Percentiles rank a stretch among this genome's conserved stretches.
These are phyloP conservation scores for Naganishia friedmannii DNA, from an alignment of 768 basidiomycete species.

Conservation along the genomic window DNA sequence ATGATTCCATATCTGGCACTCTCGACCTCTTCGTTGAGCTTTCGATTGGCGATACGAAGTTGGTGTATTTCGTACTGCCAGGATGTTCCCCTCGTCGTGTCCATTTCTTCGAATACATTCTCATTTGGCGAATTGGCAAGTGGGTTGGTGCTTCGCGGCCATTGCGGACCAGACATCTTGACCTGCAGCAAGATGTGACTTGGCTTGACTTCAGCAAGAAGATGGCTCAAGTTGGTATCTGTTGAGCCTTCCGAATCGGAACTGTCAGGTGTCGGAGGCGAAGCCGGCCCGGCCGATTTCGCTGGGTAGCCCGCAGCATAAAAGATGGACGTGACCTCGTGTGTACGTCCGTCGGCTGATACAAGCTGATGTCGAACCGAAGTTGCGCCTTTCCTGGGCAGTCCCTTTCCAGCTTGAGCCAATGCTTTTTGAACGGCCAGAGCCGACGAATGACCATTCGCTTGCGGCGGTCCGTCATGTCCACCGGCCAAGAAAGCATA, in stretches of 20 bases:
- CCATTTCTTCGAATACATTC: slow-evolving; percentile 73
- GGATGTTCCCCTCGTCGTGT: slow-evolving; percentile 65
- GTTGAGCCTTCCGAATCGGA: slow-evolving; percentile 31
- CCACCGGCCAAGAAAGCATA: slow-evolving; percentile 47
- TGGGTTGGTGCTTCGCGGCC: slow-evolving; percentile 34
- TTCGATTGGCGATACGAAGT: slow-evolving; percentile 67
- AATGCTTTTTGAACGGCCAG: slow-evolving; percentile 42
- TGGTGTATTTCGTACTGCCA: slow-evolving; percentile 95
- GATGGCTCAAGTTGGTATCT: slow-evolving; percentile 28
- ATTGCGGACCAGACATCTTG: slow-evolving; percentile 37
- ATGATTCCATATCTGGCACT: not conserved
- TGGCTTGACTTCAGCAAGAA: slow-evolving; percentile 34
- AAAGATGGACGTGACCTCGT: slow-evolving; percentile 52
- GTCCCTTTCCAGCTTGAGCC: slow-evolving; percentile 36
- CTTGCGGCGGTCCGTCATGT: slow-evolving; percentile 39
- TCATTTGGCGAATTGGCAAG: slow-evolving; percentile 34
- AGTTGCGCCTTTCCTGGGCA: slow-evolving; percentile 27
- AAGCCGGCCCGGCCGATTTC: slow-evolving; percentile 10
- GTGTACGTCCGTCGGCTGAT: slow-evolving; percentile 37
- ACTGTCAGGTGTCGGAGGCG: slow-evolving; percentile 26
- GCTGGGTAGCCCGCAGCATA: slow-evolving; percentile 33
- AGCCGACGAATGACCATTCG: slow-evolving; percentile 18
- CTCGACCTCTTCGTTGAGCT: slow-evolving; percentile 62
- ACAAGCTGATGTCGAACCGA: slow-evolving; percentile 50
- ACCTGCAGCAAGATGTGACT: slow-evolving; percentile 47